Conservation (phyloP, 2,329 filamentous ascomycete species). For the Botryotinia calthae region DNA sequence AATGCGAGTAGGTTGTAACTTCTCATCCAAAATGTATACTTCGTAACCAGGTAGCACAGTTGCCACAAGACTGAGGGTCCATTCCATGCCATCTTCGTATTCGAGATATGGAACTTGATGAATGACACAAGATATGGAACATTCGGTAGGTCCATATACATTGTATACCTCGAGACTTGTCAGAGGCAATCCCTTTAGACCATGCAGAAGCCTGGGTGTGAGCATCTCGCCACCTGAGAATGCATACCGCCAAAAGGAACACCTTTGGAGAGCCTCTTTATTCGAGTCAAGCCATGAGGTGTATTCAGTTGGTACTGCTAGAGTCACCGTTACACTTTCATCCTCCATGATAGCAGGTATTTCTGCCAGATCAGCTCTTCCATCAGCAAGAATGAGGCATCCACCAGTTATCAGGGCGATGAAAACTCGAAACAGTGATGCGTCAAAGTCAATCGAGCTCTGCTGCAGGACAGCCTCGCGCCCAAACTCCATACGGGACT, state of each 20-base stretch:
- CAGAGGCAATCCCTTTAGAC: slow-evolving; percentile 26
- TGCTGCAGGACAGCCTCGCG: slow-evolving; percentile 28
- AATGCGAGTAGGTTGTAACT: slow-evolving; percentile 40
- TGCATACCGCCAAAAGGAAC: slow-evolving; percentile 26
- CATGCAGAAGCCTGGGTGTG: slow-evolving; percentile 31
- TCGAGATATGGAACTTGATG: slow-evolving; percentile 29
- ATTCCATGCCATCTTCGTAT: no score
- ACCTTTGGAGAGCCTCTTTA: neutral
- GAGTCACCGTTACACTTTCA: slow-evolving; percentile 27
- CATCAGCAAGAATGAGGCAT: slow-evolving; percentile 16
- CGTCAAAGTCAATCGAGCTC: slow-evolving; percentile 27
- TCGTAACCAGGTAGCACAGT: slow-evolving; percentile 27
- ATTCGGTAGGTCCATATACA: slow-evolving; percentile 30
- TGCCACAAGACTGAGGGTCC: slow-evolving; percentile 13
- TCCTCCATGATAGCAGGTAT: slow-evolving; percentile 24
- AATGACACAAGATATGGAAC: slow-evolving; percentile 21
- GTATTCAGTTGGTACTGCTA: slow-evolving; percentile 33
- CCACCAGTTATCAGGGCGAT: slow-evolving; percentile 26
- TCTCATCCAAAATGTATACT: slow-evolving; percentile 43
- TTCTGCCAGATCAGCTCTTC: slow-evolving; percentile 26
- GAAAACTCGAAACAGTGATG: slow-evolving; percentile 27
- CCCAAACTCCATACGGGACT: slow-evolving; percentile 19
- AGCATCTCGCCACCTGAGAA: slow-evolving; percentile 34
- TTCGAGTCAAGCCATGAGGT: slow-evolving; percentile 23
- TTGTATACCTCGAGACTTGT: slow-evolving; percentile 26